These are phyloP conservation scores for Verbena officinalis DNA, from an alignment of 257 asterid genomes.

Conservation along the genomic window DNA sequence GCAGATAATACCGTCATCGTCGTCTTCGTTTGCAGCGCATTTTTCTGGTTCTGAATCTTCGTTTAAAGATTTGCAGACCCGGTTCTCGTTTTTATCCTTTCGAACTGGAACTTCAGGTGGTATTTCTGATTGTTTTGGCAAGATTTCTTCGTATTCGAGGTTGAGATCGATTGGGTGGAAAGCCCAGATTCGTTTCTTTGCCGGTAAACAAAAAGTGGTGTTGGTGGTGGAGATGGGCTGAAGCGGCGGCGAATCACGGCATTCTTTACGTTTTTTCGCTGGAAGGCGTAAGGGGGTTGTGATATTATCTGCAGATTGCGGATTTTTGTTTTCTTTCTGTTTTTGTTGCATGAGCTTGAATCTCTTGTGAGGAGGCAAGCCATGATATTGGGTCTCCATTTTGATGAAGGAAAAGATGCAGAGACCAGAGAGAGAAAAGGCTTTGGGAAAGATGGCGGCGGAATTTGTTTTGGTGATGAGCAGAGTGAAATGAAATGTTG, in stretches of 20 bases:
- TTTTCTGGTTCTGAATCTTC: constrained; percentile 15
- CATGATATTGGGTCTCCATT: constrained; percentile 52
- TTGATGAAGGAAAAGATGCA: too few species aligned
- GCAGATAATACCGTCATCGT: constrained; percentile 76
- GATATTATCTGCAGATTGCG: neutral
- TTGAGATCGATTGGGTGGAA: constrained; percentile 62
- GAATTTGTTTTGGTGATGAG: neutral
- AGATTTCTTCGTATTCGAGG: constrained; percentile 37
- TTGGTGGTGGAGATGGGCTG: constrained; percentile 29
- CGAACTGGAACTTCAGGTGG: neutral
- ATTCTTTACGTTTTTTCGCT: constrained; percentile 68
- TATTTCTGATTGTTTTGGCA: neutral
- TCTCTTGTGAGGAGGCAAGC: constrained; percentile 77
- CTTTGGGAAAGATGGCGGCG: neutral
- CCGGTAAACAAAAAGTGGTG: constrained; percentile 58
- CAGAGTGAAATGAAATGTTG: neutral
- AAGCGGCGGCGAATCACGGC: constrained; percentile 37
- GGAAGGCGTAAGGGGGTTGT: constrained; percentile 47
- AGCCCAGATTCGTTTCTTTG: constrained; percentile 80
- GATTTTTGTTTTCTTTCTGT: neutral
- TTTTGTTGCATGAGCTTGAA: constrained; percentile 54
- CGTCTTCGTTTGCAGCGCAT: neutral
- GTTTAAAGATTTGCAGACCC: neutral
- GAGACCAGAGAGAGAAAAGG: neutral
- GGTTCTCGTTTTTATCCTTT: neutral